These are phyloP conservation scores for Ganoderma sp. DNA, from an alignment of 1,284 basidiomycete genomes.

Conservation along the genomic window DNA sequence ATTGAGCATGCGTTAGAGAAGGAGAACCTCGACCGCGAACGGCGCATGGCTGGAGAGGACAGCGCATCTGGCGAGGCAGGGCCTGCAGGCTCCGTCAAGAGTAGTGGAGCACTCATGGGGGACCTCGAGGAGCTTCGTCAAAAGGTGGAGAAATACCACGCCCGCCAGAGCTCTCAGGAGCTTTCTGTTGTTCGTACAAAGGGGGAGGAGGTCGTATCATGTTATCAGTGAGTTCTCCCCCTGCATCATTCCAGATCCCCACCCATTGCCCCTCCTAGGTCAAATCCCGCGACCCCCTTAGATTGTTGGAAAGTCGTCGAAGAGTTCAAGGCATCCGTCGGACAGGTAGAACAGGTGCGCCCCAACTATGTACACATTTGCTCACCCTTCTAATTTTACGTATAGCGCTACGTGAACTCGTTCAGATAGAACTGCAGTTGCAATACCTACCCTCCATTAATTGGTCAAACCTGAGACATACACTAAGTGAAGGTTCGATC, in stretches of 20 bases:
- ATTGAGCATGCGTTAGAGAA: constrained; percentile 77
- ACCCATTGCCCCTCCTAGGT: constrained; percentile 47
- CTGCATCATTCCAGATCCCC: constrained; percentile 8
- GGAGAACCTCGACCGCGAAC: constrained; percentile 80
- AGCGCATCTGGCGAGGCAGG: constrained; percentile 38
- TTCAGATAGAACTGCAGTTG: constrained; percentile 46
- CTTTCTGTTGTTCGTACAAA: constrained; percentile 62
- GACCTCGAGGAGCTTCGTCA: constrained; percentile 74
- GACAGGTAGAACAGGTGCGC: constrained; percentile 66
- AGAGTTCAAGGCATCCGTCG: constrained; percentile 76
- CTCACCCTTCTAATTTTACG: constrained; percentile 22
- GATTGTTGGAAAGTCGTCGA: constrained; percentile 81
- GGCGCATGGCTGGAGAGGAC: constrained; percentile 52
- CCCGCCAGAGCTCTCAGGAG: constrained; percentile 58
- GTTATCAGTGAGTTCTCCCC: constrained; percentile 66
- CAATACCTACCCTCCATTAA: neutral
- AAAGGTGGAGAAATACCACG: constrained; percentile 77
- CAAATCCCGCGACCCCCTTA: constrained; percentile 62
- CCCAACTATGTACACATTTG: neutral
- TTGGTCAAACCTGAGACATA: constrained; percentile 1
- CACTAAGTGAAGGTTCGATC: constrained; percentile 1
- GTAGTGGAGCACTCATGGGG: constrained; percentile 64
- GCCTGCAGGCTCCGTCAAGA: constrained; percentile 56
- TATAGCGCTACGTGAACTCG: constrained; percentile 61
- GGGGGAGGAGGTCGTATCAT: constrained; percentile 67